Percentiles rank a stretch among this genome's conserved stretches.
These are phyloP conservation scores for Aspergillus sp. DNA, from an alignment of 2,329 filamentous ascomycete species.

Conservation along the genomic window DNA sequence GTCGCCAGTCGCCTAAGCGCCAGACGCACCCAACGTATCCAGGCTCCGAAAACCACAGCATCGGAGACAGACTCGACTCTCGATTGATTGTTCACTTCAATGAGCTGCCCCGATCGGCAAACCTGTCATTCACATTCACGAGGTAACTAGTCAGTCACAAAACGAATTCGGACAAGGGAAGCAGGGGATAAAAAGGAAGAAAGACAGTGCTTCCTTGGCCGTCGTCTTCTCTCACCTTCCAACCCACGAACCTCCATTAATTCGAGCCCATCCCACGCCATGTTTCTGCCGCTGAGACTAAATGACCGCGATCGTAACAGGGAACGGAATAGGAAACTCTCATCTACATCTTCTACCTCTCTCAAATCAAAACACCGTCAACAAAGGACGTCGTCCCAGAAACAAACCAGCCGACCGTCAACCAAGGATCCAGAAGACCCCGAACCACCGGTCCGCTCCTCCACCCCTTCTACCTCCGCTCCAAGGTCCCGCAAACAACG, in stretches of 20 bases:
- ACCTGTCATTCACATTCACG: constrained; percentile 11
- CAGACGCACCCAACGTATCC: constrained; percentile 20
- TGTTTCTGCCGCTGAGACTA: constrained; percentile 40
- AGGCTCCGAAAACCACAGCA: background rate
- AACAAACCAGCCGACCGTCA: constrained; percentile 30
- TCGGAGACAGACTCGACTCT: background rate
- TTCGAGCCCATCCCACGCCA: constrained; percentile 29
- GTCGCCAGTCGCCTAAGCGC: constrained; percentile 29
- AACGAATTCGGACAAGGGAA: constrained; percentile 13
- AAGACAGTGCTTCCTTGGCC: constrained; percentile 11
- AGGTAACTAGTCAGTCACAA: constrained; percentile 26
- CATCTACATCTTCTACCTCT: constrained; percentile 26
- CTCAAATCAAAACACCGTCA: constrained; percentile 29
- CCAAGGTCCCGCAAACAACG: constrained; percentile 26
- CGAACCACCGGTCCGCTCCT: constrained; percentile 28
- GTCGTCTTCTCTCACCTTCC: constrained; percentile 18
- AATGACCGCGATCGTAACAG: constrained; percentile 36
- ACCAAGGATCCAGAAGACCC: constrained; percentile 33
- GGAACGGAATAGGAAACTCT: constrained; percentile 27
- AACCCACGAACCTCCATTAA: constrained; percentile 24
- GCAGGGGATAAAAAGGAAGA: constrained; percentile 13
- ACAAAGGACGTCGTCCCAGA: constrained; percentile 33
- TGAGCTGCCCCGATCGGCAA: constrained; percentile 1
- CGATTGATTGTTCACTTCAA: constrained; percentile 3
- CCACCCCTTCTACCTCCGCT: constrained; percentile 26